phyloP scores from a whole-genome alignment of 1,284 basidiomycete genomes.

The Ustilago xerochloae region DNA sequence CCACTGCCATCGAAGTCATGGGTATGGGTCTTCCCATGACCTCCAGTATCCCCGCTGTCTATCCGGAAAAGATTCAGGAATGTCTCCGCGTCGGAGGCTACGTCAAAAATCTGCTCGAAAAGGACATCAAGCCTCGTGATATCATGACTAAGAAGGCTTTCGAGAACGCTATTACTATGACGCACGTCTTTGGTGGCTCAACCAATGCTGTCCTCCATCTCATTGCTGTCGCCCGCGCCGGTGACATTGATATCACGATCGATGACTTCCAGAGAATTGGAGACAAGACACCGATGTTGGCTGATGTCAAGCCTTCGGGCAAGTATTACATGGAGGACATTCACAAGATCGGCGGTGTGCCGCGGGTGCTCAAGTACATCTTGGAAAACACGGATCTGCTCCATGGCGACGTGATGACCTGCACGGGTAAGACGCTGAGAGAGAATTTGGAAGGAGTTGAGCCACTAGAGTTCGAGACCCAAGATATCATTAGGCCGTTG shows the following conservation, averaged over 20 bases:
- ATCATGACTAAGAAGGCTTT: constrained; percentile 96
- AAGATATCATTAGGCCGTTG: constrained; percentile 83
- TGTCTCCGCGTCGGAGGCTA: constrained; percentile 84
- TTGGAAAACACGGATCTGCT: constrained; percentile 78
- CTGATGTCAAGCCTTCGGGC: constrained; percentile 81
- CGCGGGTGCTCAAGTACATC: constrained; percentile 76
- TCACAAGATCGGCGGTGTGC: constrained; percentile 73
- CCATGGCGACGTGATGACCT: constrained; percentile 85
- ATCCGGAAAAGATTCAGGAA: constrained; percentile 85
- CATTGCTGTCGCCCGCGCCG: constrained; percentile 88
- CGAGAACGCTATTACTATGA: constrained; percentile 90
- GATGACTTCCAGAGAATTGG: constrained; percentile 79
- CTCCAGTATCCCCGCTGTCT: constrained; percentile 83
- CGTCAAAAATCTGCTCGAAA: constrained; percentile 82
- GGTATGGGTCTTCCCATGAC: constrained; percentile 88
- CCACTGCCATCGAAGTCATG: constrained; percentile 87
- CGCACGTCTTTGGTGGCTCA: constrained; percentile 76
- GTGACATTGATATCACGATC: constrained; percentile 81
- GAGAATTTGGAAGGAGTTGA: constrained; percentile 87
- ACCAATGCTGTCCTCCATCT: constrained; percentile 93
- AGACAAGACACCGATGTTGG: constrained; percentile 85
- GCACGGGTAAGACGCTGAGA: constrained; percentile 85
- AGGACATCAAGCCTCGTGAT: constrained; percentile 89
- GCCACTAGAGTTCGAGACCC: constrained; percentile 74
- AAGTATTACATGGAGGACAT: constrained; percentile 83